Base-by-base conservation (phyloP, 2,329 filamentous ascomycete genomes). In the Pyricularia sp. region DNA sequence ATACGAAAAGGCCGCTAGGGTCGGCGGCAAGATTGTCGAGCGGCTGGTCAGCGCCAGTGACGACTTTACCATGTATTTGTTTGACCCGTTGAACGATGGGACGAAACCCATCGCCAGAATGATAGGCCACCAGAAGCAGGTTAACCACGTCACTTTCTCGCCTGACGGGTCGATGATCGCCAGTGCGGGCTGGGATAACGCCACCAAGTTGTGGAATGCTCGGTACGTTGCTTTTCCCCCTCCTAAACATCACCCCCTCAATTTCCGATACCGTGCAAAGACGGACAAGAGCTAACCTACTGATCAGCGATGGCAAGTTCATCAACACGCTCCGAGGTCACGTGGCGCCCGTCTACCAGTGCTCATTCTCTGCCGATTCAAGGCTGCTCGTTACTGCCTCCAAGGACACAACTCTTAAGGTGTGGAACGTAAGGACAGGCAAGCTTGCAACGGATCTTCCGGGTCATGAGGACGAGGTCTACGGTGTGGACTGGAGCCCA, bases 11-110 rank as follows among this genome's bases (percentile, higher is more conserved):
- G 93, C 93, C 1, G 92, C 93, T 5, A 91, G 85, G 2, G 84
- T 93, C 31, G 87, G 90, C 72, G 91, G 91, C 30, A 88, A 90
- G 75, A 84, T 97, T 26, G 88, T 91, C 0, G 95, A 99, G 81
- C 87, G 92, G 31, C 81, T 98, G 4, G 92, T 97, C 2, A 96
- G 93, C 10, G 95, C 94, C 12, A 73, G 71, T 72, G 95, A 98
- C 76, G 95, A 99, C 78, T 97, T 94, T 78, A 97, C 94, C 6
- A 94, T 99, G 86, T 97, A 93, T 77, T 85, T 99, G 9, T 99
- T 94, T 94, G 92, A 96, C 70, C 94, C 94, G 0, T 84, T 89
- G 11, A 84, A 83, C 63, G 79, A 85, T 70, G 89, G 90, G 4
- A 92, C 84, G 9, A 97, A 98, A 78, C 94, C 94, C 0, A 83